Evolutionary conservation across 495 filamentous ascomycete genomes (phyloP).

Genomic region (Massariosphaeria phaeospora): DNA sequence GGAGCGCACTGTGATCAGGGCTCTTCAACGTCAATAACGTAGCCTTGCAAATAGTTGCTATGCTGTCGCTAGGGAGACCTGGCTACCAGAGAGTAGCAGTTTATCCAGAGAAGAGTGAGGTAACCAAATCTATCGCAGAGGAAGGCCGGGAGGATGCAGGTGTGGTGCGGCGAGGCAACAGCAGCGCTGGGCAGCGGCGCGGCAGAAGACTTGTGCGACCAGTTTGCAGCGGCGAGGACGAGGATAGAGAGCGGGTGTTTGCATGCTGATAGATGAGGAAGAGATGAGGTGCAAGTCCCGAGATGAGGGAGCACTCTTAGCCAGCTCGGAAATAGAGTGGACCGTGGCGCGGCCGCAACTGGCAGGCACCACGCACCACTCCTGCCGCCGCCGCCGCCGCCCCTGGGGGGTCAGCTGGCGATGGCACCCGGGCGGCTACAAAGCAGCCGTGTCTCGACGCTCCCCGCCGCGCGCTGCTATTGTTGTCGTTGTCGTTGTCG

Average conservation of each 20-base stretch:
- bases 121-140: background rate
- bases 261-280: conserved; percentile 9
- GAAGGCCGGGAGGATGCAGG: background rate
- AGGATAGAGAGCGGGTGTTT: background rate
- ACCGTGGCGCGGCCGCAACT: background rate
- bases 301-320: background rate
- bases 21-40: no score
- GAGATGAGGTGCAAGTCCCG: background rate
- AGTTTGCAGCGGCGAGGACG: background rate
- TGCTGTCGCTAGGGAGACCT: no score
- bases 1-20: no score
- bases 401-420: background rate
- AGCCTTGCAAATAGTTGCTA: no score
- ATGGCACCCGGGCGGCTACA: background rate
- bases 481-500: background rate
- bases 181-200: background rate
- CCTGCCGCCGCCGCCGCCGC: background rate
- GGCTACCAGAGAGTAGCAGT: background rate
- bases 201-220: conserved; percentile 5
- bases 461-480: background rate
- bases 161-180: background rate
- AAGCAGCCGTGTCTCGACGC: background rate
- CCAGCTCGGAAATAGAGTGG: conserved; percentile 1
- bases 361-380: background rate
- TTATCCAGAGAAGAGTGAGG: conserved; percentile 7